phyloP scores from a whole-genome alignment of 2,329 filamentous ascomycete genomes.

The Colletotrichum tofieldiae region DNA sequence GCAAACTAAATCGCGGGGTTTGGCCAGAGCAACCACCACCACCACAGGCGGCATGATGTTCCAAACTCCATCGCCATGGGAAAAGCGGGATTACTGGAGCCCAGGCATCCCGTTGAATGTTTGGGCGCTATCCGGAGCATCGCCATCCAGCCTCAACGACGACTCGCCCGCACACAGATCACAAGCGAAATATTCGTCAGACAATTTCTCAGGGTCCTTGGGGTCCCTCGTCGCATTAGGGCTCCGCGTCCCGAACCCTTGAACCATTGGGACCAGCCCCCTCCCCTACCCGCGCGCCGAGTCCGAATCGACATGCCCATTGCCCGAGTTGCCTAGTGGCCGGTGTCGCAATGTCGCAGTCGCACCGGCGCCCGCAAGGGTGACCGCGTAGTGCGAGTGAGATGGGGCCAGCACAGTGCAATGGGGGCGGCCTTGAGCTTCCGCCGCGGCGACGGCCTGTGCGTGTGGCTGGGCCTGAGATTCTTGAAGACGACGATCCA shows the following conservation, averaged over 20 bases:
- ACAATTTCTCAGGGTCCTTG: slow-evolving; percentile 24
- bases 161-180: background rate
- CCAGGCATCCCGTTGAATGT: background rate
- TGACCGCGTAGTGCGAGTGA: background rate
- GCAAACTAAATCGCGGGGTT: slow-evolving; percentile 41
- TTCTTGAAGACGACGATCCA: slow-evolving; percentile 15
- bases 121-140: background rate
- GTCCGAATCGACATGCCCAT: slow-evolving; percentile 4
- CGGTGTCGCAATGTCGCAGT: slow-evolving; percentile 29
- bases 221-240: slow-evolving; percentile 35
- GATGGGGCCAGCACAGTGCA: slow-evolving; percentile 4
- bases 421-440: background rate
- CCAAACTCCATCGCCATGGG: background rate
- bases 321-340: slow-evolving; percentile 29
- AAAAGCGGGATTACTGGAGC: slow-evolving; percentile 12
- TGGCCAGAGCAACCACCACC: slow-evolving; percentile 1
- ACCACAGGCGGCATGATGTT: background rate
- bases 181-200: background rate
- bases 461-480: slow-evolving; percentile 8
- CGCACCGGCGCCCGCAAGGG: background rate
- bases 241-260: slow-evolving; percentile 37
- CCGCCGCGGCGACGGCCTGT: background rate
- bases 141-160: background rate
- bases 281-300: slow-evolving; percentile 24
- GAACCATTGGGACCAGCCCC: background rate